phyloP scores from a whole-genome alignment of 192 early-diverging fungal genomes.

The Podochytrium sp. region DNA sequence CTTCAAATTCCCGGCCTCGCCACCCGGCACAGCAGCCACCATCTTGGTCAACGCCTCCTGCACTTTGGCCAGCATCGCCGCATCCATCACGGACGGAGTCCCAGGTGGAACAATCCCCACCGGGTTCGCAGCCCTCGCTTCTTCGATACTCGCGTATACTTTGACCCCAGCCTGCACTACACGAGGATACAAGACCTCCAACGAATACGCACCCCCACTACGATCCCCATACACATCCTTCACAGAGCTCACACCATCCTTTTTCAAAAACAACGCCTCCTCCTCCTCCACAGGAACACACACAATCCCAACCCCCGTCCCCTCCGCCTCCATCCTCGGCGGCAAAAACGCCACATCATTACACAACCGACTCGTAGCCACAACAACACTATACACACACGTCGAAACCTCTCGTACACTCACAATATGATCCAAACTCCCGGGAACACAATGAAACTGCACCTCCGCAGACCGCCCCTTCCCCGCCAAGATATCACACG shows the following conservation, averaged over 20 bases:
- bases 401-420: constrained; percentile 63
- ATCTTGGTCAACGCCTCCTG: background rate
- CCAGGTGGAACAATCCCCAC: too few relatives aligned
- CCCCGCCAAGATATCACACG: constrained; percentile 69
- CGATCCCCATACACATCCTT: background rate
- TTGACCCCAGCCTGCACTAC: background rate
- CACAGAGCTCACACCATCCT: background rate
- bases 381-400: constrained; percentile 76
- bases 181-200: background rate
- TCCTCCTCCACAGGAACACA: background rate
- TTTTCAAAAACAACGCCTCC: background rate
- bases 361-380: constrained; percentile 77
- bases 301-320: background rate
- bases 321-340: background rate
- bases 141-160: background rate
- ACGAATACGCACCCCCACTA: background rate
- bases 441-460: constrained; percentile 78
- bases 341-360: constrained; percentile 23
- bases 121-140: background rate
- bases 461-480: constrained; percentile 71
- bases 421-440: constrained; percentile 60
- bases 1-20: background rate
- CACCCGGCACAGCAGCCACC: background rate
- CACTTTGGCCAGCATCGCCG: background rate
- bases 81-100: background rate